Conservation (phyloP, 805 yeast species). For the Priceomyces fermenticarens region DNA sequence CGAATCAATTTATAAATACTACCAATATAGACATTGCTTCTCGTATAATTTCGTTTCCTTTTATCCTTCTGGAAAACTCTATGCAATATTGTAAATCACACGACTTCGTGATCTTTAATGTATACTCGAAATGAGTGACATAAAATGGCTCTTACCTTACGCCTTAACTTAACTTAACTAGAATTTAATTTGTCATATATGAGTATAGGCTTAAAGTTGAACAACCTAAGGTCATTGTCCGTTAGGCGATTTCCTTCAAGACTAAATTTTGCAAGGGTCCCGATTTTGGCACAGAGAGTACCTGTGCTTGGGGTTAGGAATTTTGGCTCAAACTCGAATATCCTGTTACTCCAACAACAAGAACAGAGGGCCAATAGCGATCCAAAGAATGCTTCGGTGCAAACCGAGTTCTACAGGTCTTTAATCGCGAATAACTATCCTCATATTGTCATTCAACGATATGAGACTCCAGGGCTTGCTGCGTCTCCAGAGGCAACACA, state of each 20-base stretch:
- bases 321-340: slow-evolving; percentile 23
- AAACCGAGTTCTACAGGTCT: slow-evolving; percentile 78
- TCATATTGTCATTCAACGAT: slow-evolving; percentile 92
- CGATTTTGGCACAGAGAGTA: slow-evolving; percentile 1
- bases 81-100: too few species aligned
- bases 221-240: too few species aligned
- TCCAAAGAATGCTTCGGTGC: slow-evolving; percentile 63
- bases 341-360: slow-evolving; percentile 36
- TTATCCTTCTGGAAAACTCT: too few species aligned
- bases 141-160: neutral
- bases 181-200: too few species aligned
- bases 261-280: too few species aligned
- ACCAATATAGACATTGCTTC: too few species aligned
- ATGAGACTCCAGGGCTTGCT: slow-evolving; percentile 92
- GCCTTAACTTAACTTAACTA: too few species aligned
- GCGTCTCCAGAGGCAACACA: slow-evolving; percentile 74
- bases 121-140: neutral
- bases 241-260: too few species aligned
- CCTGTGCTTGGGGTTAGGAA: slow-evolving; percentile 5
- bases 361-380: slow-evolving; percentile 88
- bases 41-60: neutral
- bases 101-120: neutral
- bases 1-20: too few species aligned
- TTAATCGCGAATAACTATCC: slow-evolving; percentile 83
- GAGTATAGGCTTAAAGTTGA: too few species aligned